Base-by-base conservation (phyloP, 352 stramenopile species). In the Plasmopara halstedii region DNA sequence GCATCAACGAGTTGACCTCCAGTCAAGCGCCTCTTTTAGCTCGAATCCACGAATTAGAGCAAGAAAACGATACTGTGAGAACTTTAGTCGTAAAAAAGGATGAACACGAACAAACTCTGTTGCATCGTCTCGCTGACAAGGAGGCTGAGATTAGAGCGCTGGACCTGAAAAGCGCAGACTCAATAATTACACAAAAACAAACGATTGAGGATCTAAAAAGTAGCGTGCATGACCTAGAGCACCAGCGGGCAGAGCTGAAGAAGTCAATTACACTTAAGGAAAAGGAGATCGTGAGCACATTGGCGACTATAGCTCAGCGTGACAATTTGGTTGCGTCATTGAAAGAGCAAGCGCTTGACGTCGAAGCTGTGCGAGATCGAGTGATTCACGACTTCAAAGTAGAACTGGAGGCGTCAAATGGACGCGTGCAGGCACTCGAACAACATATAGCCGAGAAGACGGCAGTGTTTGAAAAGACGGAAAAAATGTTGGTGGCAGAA, bases 361-460 rank as follows among this genome's bases (percentile, higher is more conserved):
- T 53, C 18, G 44, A 70, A 54, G 37, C 44, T 33, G 34, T 15
- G 6, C 61, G 43, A 56, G 42, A 53, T 36, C 14, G 47, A 10
- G 67, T 58, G 27, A 25, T 7, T 17, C 31, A 27, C 10, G 43
- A 68, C 17, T 56, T 58, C 43, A 56, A 64, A 50, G 56, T 52
- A 35, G 52, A 70, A 19, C 19, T 76, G 21, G 58, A 70, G 31
- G 34, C 58, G 8, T 39, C 54, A 17, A 34, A 49, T 15, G 53
- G 46, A 19, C 52, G 51, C 18, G 37, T 65, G 27, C 50, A 71
- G 43, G 67, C 53, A 21, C 55, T 69, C 9, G 56, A 73, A 36
- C 60, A 67, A 37, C 45, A 62, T 18, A 26, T 65, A n/a, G 58
- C 48, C 2, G 56, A 60, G 39, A 76, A 73, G 43, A 51, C 49